A percentile compares a stretch with the other conserved stretches of the same genome.
Conservation (phyloP, 1,284 basidiomycete species). For the Kalmanozyma brasiliensis region DNA sequence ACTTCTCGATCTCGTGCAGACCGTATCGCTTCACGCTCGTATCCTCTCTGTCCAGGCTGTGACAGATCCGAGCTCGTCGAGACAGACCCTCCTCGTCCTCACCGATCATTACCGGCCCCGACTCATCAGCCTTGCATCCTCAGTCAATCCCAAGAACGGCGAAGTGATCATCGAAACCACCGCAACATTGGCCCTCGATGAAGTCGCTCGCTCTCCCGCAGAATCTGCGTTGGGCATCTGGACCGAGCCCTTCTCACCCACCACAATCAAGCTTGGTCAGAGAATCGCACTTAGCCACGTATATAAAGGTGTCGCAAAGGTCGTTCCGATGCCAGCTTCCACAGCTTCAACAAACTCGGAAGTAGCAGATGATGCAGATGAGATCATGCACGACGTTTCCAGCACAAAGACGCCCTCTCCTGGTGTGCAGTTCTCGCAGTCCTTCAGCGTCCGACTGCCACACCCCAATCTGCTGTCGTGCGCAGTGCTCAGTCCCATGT, state of each 20-base stretch:
- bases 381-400: constrained; percentile 25
- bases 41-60: constrained; percentile 34
- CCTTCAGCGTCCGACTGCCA: constrained; percentile 48
- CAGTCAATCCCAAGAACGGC: constrained; percentile 6
- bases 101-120: constrained; percentile 57
- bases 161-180: constrained; percentile 18
- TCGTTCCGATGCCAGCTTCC: constrained; percentile 30
- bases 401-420: neutral
- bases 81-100: constrained; percentile 43
- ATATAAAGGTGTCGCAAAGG: constrained; percentile 50
- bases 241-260: constrained; percentile 21
- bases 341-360: neutral
- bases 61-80: constrained; percentile 7
- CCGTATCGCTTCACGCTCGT: constrained; percentile 37
- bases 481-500: constrained; percentile 38
- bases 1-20: constrained; percentile 30
- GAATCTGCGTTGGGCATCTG: constrained; percentile 47
- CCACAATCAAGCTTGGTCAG: constrained; percentile 5
- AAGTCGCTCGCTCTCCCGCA: constrained; percentile 50
- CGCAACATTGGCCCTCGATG: constrained; percentile 46
- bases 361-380: constrained; percentile 14
- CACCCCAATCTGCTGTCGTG: constrained; percentile 56
- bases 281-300: constrained; percentile 44
- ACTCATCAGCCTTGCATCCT: constrained; percentile 35
- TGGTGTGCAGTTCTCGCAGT: constrained; percentile 17